Evolutionary conservation across 768 basidiomycete genomes (phyloP).

Genomic region (Termitomyces eurrhizus): DNA sequence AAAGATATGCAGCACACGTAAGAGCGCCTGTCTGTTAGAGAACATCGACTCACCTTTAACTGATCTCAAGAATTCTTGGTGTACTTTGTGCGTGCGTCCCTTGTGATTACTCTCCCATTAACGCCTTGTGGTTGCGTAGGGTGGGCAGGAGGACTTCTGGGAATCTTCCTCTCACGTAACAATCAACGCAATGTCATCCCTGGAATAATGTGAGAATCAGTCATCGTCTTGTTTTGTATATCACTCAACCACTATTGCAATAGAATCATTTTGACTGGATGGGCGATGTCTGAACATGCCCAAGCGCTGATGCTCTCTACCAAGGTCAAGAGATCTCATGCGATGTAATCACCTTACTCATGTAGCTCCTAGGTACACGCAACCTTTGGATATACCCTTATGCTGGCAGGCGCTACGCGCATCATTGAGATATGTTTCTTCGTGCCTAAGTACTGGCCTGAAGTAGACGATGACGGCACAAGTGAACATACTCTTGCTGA

Average conservation of each 20-base stretch:
- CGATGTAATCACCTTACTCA: not conserved
- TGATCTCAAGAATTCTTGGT: slow-evolving; percentile 54
- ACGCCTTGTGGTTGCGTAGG: slow-evolving; percentile 36
- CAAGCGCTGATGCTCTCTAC: slow-evolving; percentile 85
- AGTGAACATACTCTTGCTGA: slow-evolving; percentile 70
- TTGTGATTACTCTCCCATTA: not conserved
- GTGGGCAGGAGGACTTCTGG: slow-evolving; percentile 92
- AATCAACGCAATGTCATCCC: slow-evolving; percentile 86
- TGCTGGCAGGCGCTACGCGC: slow-evolving; percentile 76
- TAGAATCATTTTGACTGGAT: slow-evolving; percentile 88
- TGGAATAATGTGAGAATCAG: slow-evolving; percentile 58
- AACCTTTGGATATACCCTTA: slow-evolving; percentile 81
- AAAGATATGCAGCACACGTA: slow-evolving; percentile 96
- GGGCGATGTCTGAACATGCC: slow-evolving; percentile 89
- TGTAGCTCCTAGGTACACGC: slow-evolving; percentile 60
- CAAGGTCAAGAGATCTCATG: slow-evolving; percentile 39
- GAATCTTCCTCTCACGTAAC: slow-evolving; percentile 75
- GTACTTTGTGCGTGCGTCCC: slow-evolving; percentile 52
- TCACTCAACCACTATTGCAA: not conserved
- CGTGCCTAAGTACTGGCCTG: slow-evolving; percentile 26
- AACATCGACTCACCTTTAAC: slow-evolving; percentile 5
- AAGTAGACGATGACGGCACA: slow-evolving; percentile 44
- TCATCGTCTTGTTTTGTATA: not conserved
- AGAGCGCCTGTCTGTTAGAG: slow-evolving; percentile 23
- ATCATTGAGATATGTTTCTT: slow-evolving; percentile 87